Evolutionary conservation across 306 rosid species (phyloP).

Genomic region (Lathyrus oleraceus): DNA sequence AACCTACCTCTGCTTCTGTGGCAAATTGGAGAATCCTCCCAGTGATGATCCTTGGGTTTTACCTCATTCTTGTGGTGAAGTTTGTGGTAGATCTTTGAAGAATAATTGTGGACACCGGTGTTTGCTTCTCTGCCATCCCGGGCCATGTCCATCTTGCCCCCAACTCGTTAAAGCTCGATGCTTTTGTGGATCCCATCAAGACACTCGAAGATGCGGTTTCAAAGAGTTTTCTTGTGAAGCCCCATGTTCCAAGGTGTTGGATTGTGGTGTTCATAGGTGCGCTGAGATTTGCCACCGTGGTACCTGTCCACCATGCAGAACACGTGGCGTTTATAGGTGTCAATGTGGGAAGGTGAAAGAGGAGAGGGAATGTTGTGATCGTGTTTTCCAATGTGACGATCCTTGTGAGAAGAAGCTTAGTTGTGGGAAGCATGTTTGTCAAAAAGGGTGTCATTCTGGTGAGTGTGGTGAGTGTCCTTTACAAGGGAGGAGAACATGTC

Average conservation of each 20-base stretch:
- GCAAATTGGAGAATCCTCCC: constrained; percentile 72
- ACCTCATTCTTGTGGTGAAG: constrained; percentile 93
- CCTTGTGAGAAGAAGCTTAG: constrained; percentile 62
- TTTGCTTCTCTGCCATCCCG: constrained; percentile 85
- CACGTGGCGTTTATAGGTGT: constrained; percentile 50
- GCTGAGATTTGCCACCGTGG: constrained; percentile 70
- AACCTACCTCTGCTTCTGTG: constrained; percentile 75
- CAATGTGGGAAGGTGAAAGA: constrained; percentile 68
- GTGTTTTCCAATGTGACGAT: constrained; percentile 58
- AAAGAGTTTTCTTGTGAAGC: constrained; percentile 69
- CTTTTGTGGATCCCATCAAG: constrained; percentile 67
- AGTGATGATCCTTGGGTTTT: constrained; percentile 89
- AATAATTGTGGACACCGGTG: constrained; percentile 80
- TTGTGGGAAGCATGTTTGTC: constrained; percentile 81
- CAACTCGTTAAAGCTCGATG: constrained; percentile 69
- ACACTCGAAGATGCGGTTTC: constrained; percentile 77
- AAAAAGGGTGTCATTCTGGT: constrained; percentile 74
- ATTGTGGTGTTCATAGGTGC: constrained; percentile 68
- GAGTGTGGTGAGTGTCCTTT: constrained; percentile 79
- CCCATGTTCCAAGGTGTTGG: constrained; percentile 57
- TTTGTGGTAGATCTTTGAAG: constrained; percentile 71
- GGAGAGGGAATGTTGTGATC: constrained; percentile 77
- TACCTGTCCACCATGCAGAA: constrained; percentile 64
- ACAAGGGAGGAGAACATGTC: constrained; percentile 85
- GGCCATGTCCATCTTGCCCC: constrained; percentile 95